These are phyloP conservation scores for Anthracocystis panici-leucophaei DNA, from an alignment of 1,284 basidiomycete species.

Conservation along the genomic window DNA sequence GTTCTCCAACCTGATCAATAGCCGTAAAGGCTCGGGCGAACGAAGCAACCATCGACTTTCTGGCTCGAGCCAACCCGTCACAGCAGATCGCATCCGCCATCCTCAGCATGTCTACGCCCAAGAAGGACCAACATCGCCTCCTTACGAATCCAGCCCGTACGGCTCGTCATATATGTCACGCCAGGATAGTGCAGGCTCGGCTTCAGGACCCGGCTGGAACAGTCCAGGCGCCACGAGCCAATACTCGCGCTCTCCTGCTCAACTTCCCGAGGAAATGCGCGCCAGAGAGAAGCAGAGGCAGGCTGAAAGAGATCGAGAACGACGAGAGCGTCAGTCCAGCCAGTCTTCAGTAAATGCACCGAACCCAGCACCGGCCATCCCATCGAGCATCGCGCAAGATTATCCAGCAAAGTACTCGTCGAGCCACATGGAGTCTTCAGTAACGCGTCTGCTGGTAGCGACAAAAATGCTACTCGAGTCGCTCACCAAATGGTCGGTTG, in stretches of 20 bases:
- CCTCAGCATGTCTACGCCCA: conserved; percentile 45
- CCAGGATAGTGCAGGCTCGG: conserved; percentile 44
- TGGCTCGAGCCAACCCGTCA: conserved; percentile 25
- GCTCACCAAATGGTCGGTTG: conserved; percentile 77
- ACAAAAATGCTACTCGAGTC: conserved; percentile 94
- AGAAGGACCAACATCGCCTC: conserved; percentile 27
- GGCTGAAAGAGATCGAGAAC: conserved; percentile 41
- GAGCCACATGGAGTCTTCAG: conserved; percentile 82
- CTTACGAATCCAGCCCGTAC: conserved; percentile 23
- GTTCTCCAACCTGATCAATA: conserved; percentile 51
- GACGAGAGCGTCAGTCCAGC: conserved; percentile 40
- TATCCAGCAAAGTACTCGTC: conserved; percentile 48
- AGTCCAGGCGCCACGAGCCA: conserved; percentile 21
- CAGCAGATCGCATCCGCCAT: conserved; percentile 48
- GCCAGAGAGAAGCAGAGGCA: conserved; percentile 48
- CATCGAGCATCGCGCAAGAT: conserved; percentile 18
- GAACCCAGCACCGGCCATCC: conserved; percentile 10
- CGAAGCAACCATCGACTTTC: conserved; percentile 45
- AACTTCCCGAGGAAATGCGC: conserved; percentile 55
- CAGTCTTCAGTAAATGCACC: conserved; percentile 27
- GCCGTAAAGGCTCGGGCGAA: conserved; percentile 46
- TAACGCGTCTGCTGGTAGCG: conserved; percentile 91
- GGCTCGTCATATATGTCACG: conserved; percentile 31
- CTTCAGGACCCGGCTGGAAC: conserved; percentile 28
- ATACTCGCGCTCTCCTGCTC: conserved; percentile 40